These are phyloP conservation scores for Solanum hybrid DNA, from an alignment of 305 asterid genomes.

Conservation along the genomic window DNA sequence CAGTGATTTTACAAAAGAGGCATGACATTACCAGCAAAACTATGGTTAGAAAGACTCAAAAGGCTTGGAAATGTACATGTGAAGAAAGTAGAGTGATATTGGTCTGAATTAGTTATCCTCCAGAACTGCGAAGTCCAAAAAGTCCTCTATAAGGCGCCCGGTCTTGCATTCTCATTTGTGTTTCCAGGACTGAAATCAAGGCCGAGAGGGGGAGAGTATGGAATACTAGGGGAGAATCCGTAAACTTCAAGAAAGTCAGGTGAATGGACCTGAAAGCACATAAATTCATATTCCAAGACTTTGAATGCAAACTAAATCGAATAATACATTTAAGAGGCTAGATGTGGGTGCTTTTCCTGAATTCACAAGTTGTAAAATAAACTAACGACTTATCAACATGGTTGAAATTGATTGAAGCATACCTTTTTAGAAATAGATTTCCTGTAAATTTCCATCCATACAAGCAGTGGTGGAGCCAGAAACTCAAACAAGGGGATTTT, in stretches of 20 bases:
- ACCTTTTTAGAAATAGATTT: not conserved
- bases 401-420: not conserved
- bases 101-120: not conserved
- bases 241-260: not conserved
- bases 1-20: not conserved
- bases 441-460: too few species aligned
- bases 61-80: not conserved
- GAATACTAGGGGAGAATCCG: not conserved
- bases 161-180: not conserved
- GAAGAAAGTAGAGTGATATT: not conserved
- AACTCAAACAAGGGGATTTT: not conserved
- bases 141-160: not conserved
- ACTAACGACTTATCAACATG: not conserved
- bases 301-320: not conserved
- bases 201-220: not conserved
- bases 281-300: not conserved
- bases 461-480: too few species aligned
- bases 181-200: not conserved
- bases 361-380: not conserved
- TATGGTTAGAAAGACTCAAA: not conserved
- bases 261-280: not conserved
- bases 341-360: not conserved
- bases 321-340: not conserved
- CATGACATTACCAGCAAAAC: not conserved
- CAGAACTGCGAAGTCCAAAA: not conserved